A percentile compares a stretch with the other conserved stretches of the same genome.
Conservation (phyloP, 1,284 basidiomycete species). For the Stygiomarasmius scandens region DNA sequence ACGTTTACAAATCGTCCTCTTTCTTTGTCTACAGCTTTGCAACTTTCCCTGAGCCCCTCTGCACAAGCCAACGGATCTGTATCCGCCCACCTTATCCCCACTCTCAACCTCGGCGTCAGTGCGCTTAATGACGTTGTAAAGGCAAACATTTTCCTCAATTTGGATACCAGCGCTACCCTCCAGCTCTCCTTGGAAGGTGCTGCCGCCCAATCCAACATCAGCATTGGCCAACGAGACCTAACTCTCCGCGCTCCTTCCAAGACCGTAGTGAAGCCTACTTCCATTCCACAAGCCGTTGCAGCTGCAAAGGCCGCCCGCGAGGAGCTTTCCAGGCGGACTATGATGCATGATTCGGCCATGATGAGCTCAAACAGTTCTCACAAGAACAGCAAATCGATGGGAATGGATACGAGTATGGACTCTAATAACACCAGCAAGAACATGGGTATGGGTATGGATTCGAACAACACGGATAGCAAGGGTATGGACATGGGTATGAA, state of each 20-base stretch:
- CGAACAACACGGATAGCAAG: too few species aligned
- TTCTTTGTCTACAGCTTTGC: conserved; percentile 29
- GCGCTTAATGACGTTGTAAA: conserved; percentile 36
- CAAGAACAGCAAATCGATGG: too few species aligned
- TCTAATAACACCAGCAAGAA: too few species aligned
- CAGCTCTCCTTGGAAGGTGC: conserved; percentile 29
- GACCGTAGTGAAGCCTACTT: background rate
- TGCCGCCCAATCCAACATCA: background rate
- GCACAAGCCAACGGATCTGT: conserved; percentile 35
- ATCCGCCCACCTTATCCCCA: conserved; percentile 46
- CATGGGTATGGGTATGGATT: too few species aligned
- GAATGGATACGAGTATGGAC: too few species aligned
- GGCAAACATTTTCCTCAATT: conserved; percentile 39
- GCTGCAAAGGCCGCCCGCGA: conserved; percentile 2
- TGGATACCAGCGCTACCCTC: conserved; percentile 38
- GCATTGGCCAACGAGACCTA: background rate
- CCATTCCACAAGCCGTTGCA: conserved; percentile 6
- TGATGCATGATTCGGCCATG: background rate
- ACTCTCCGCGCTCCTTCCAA: too few species aligned
- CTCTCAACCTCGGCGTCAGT: conserved; percentile 39
- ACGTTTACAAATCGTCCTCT: background rate
- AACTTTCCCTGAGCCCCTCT: conserved; percentile 36
- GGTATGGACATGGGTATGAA: too few species aligned
- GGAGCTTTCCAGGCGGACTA: background rate
- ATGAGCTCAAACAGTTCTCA: too few species aligned